Base-by-base conservation (phyloP, 2,329 filamentous ascomycete species). In the Nakataea oryzae region DNA sequence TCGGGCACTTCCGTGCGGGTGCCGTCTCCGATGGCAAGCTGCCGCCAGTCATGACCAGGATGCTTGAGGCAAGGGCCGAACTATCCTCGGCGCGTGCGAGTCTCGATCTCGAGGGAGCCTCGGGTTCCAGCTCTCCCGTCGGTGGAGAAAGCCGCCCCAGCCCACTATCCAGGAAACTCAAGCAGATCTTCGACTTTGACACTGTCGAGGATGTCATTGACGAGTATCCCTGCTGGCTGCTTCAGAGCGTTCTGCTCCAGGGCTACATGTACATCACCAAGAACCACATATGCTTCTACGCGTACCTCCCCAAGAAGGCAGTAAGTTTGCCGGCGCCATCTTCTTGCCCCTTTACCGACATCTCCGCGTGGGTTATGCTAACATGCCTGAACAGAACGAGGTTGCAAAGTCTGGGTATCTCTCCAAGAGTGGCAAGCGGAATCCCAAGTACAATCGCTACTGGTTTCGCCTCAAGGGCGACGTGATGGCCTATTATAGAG, bases 181-280 rank as follows among this genome's bases (percentile, higher is more conserved):
- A 87, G 79, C 86, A 95, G 64, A 96, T 96, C 65, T 96, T 96
- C 70, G 83, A 88, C 59, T 95, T 97, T 67, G 86, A 91, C 30
- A 79, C 84, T 50, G 82, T 89, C 0, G 95, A 99, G 72, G 88
- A 92, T 64, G 90, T 97, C 27, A 86, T 96, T 64, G 86, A 90
- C 73, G 93, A 97, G 77, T 97, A 96, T 72, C 90, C 92, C 11
- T 97, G 93, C 75, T 97, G 91, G 87, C 78, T 97, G 54, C 77
- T 97, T 41, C 92, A 97, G 72, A 96, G 89, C 70, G 91, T 96
- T 57, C 79, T 97, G 32, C 81, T 97, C 11, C 92, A 97, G 71
- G 95, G 95, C 7, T 97, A 95, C 72, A 88, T 99, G 82, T 97
- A 97, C 75, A 90, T 99, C 70, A 97, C 95, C 0, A 81, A 89